These are phyloP conservation scores for Gossypium anomalum DNA, from an alignment of 345 rosid genomes.

Conservation along the genomic window DNA sequence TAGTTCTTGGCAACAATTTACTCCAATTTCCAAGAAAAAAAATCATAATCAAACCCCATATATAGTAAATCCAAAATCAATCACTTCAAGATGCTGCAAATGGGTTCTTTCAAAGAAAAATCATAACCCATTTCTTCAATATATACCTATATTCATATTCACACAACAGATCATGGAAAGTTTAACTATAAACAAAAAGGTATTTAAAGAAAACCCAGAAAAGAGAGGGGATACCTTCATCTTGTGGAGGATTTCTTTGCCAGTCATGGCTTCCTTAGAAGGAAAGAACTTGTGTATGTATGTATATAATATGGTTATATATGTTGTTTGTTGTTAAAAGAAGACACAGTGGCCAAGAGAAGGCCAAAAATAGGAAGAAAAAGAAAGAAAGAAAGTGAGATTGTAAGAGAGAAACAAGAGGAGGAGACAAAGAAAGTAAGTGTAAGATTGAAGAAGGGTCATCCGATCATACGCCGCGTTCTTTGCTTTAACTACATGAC, in stretches of 20 bases:
- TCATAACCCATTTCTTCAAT: background rate
- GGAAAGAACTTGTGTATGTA: background rate
- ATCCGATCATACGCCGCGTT: conserved; percentile 22
- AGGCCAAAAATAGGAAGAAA: background rate
- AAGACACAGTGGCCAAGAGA: conserved; percentile 6
- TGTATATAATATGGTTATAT: background rate
- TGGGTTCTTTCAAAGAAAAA: background rate
- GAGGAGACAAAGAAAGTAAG: conserved; percentile 21
- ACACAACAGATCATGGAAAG: background rate
- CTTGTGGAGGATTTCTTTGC: conserved; percentile 68
- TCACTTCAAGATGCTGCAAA: background rate
- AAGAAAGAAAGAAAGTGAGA: background rate
- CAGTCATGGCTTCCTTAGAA: conserved; percentile 39
- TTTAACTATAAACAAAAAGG: background rate
- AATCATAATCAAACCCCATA: background rate
- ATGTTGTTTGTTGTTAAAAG: background rate
- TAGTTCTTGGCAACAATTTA: background rate
- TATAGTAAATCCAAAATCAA: background rate
- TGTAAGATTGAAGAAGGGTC: background rate
- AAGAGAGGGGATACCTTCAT: conserved; percentile 51
- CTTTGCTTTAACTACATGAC: conserved; percentile 5
- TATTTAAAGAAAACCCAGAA: conserved; percentile 1
- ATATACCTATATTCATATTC: background rate
- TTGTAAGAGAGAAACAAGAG: background rate
- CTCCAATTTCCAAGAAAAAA: background rate